These are phyloP conservation scores for Yamagishiella unicocca DNA, from an alignment of 139 green algal species.

Conservation along the genomic window DNA sequence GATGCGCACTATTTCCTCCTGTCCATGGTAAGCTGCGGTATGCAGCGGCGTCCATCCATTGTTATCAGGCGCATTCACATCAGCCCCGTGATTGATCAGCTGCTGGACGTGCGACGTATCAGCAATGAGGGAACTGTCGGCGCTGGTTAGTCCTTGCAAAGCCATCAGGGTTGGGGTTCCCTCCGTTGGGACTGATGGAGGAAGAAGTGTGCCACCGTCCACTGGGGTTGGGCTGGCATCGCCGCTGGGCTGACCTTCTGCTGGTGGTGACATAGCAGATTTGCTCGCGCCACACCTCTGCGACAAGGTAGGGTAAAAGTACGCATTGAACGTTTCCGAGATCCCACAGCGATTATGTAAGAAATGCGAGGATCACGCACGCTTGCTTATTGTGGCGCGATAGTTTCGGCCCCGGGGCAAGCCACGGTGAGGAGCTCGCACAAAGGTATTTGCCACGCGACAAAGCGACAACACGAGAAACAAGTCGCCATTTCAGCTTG, in stretches of 20 bases:
- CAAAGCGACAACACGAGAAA: too few relatives aligned
- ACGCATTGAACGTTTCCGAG: too few relatives aligned
- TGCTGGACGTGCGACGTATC: constrained; percentile 36
- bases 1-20: constrained; percentile 53
- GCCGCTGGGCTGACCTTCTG: not conserved
- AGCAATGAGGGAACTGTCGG: not conserved
- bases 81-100: constrained; percentile 37
- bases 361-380: too few relatives aligned
- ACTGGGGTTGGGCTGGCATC: constrained; percentile 1
- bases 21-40: constrained; percentile 52
- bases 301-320: not conserved
- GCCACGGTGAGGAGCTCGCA: too few relatives aligned
- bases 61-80: constrained; percentile 52
- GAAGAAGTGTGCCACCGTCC: constrained; percentile 32
- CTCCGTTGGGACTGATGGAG: not conserved
- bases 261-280: not conserved
- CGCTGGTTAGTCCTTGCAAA: not conserved
- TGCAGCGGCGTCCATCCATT: constrained; percentile 53
- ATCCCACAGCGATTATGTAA: too few relatives aligned
- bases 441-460: too few relatives aligned
- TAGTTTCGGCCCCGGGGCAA: too few relatives aligned
- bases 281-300: not conserved
- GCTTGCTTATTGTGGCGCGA: too few relatives aligned
- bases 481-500: too few relatives aligned
- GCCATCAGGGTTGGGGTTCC: not conserved